A percentile compares a stretch with the other conserved stretches of the same genome.
phyloP scores from a whole-genome alignment of 495 filamentous ascomycete species.

The Trichoderma orchidacearum region DNA sequence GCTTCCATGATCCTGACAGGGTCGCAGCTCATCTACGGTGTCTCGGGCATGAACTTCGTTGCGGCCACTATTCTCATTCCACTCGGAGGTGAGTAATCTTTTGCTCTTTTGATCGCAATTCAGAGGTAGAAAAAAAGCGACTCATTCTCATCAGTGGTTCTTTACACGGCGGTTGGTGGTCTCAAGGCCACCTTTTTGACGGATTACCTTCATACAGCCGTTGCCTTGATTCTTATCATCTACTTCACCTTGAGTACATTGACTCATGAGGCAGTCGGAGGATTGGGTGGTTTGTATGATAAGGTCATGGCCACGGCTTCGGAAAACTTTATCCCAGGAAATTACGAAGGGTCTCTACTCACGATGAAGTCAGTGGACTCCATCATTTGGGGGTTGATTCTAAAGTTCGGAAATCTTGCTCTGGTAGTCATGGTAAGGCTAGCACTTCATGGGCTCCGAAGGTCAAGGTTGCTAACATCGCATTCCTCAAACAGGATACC shows the following conservation, averaged over 20 bases:
- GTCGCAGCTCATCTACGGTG: conserved; percentile 56
- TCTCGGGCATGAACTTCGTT: conserved; percentile 61
- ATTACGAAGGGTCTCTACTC: conserved; percentile 32
- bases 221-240: conserved; percentile 67
- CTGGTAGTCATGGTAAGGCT: conserved; percentile 33
- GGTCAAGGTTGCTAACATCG: background rate
- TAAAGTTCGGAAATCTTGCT: conserved; percentile 35
- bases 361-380: conserved; percentile 38
- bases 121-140: too few species aligned
- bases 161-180: conserved; percentile 40
- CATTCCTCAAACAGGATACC: conserved; percentile 20
- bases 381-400: conserved; percentile 33
- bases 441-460: background rate
- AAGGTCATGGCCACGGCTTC: conserved; percentile 71
- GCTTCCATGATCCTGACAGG: conserved; percentile 59
- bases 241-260: conserved; percentile 71
- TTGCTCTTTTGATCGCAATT: conserved; percentile 6
- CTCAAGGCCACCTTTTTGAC: conserved; percentile 20
- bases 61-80: conserved; percentile 48
- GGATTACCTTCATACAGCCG: conserved; percentile 50
- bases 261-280: conserved; percentile 46
- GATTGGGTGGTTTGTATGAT: conserved; percentile 67
- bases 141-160: conserved; percentile 35
- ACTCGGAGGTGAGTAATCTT: conserved; percentile 22
- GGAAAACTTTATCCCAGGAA: conserved; percentile 40